Evolutionary conservation across 179 eudicot genomes (phyloP).

Genomic region (Pouteria campechiana): DNA sequence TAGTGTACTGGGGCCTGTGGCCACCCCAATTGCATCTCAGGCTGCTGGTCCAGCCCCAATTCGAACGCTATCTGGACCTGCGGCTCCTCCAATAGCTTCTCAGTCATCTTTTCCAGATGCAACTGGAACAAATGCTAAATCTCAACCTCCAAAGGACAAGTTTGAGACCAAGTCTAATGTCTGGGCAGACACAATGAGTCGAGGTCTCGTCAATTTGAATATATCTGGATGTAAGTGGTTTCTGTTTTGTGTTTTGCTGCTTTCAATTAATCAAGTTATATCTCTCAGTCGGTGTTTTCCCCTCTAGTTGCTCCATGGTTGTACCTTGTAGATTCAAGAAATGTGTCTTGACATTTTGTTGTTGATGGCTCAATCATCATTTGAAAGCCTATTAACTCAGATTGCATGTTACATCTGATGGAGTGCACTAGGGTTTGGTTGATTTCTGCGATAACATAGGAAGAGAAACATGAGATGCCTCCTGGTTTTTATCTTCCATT

Average conservation of each 20-base stretch:
- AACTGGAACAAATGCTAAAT: slow-evolving; percentile 38
- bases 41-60: slow-evolving; percentile 18
- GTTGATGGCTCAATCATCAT: no score
- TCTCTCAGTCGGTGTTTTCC: neutral
- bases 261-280: neutral
- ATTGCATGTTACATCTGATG: no score
- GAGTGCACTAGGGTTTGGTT: no score
- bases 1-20: no score
- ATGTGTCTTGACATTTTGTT: no score
- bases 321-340: no score
- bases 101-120: slow-evolving; percentile 27
- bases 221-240: slow-evolving; percentile 97
- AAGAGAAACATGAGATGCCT: no score
- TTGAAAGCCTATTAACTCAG: no score
- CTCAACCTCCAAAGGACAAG: slow-evolving; percentile 59
- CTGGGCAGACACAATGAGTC: slow-evolving; percentile 93
- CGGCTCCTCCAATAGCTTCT: slow-evolving; percentile 11
- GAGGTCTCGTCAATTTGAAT: slow-evolving; percentile 84
- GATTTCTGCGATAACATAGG: no score
- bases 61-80: slow-evolving; percentile 14
- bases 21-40: slow-evolving; percentile 16
- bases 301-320: neutral
- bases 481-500: no score
- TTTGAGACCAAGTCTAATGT: slow-evolving; percentile 90
- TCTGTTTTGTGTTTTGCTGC: neutral